Percentiles rank a stretch among this genome's conserved stretches.
Evolutionary conservation across 306 rosid species (phyloP).

Genomic region (Aeschynomene evenia): DNA sequence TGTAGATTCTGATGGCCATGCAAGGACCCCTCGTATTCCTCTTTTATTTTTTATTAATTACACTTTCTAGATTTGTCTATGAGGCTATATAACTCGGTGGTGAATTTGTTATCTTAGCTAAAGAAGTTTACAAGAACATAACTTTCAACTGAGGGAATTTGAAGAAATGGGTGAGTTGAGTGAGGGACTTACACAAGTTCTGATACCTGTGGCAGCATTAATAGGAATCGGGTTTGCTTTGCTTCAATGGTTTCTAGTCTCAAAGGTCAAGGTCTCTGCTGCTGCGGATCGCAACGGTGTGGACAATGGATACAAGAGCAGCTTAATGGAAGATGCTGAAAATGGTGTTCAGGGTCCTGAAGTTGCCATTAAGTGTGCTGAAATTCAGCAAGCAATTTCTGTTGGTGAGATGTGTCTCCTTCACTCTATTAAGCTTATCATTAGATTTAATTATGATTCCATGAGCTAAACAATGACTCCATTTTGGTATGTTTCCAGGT

Average conservation of each 20-base stretch:
- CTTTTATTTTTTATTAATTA: neutral
- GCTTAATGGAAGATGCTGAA: conserved; percentile 45
- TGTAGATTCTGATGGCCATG: conserved; percentile 25
- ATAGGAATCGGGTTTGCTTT: conserved; percentile 60
- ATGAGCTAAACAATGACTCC: neutral
- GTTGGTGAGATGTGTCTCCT: conserved; percentile 46
- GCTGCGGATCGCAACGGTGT: neutral
- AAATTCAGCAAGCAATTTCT: conserved; percentile 66
- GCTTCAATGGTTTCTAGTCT: conserved; percentile 67
- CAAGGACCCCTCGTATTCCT: neutral
- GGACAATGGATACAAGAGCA: conserved; percentile 33
- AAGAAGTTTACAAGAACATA: conserved; percentile 18
- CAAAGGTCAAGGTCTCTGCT: conserved; percentile 49
- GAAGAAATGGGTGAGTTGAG: conserved; percentile 55
- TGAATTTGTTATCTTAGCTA: neutral
- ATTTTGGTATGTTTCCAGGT: conserved; percentile 42
- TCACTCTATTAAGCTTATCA: neutral
- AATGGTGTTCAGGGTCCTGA: conserved; percentile 47
- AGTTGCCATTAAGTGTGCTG: conserved; percentile 58
- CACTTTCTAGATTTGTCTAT: neutral
- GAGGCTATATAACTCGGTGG: conserved; percentile 15
- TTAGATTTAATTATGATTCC: neutral
- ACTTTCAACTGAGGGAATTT: conserved; percentile 9
- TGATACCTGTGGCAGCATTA: conserved; percentile 60
- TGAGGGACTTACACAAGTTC: conserved; percentile 51